Conservation (phyloP, 371 early-diverging fungal species). For the Coemansia sp. region DNA sequence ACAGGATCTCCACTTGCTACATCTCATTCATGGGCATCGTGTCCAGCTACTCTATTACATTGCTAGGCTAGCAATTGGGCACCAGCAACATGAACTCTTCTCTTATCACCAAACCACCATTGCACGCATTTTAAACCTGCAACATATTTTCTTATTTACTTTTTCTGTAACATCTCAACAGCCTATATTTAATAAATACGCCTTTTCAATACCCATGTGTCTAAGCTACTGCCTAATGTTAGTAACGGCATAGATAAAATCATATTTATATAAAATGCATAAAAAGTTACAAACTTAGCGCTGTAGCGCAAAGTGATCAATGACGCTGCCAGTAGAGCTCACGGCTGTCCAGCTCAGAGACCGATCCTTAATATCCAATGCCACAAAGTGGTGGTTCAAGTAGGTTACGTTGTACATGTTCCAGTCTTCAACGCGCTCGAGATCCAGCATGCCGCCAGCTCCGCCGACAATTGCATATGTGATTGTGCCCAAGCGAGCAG, state of each 20-base stretch:
- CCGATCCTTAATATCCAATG: slow-evolving; percentile 53
- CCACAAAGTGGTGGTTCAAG: slow-evolving; percentile 60
- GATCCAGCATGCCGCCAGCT: slow-evolving; percentile 71
- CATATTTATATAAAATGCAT: background rate
- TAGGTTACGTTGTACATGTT: slow-evolving; percentile 60
- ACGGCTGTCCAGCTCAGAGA: slow-evolving; percentile 30
- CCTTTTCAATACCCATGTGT: no score
- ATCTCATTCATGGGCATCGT: slow-evolving; percentile 19
- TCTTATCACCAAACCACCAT: background rate
- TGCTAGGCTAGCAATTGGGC: slow-evolving; percentile 10
- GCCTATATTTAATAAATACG: slow-evolving; percentile 2
- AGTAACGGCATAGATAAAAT: background rate
- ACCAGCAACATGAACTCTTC: background rate
- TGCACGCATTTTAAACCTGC: slow-evolving; percentile 2
- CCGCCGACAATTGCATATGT: slow-evolving; percentile 69
- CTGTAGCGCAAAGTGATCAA: slow-evolving; percentile 32
- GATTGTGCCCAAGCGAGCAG: slow-evolving; percentile 58
- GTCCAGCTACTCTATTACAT: slow-evolving; percentile 23
- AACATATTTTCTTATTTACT: background rate
- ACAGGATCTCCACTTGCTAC: slow-evolving; percentile 24
- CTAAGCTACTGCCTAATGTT: background rate
- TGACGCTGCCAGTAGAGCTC: slow-evolving; percentile 13
- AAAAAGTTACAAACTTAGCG: slow-evolving; percentile 2
- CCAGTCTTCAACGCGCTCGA: slow-evolving; percentile 66
- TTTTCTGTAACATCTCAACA: background rate